Conservation (phyloP, 306 rosid genomes). For the Cucurbita argyrosperma region DNA sequence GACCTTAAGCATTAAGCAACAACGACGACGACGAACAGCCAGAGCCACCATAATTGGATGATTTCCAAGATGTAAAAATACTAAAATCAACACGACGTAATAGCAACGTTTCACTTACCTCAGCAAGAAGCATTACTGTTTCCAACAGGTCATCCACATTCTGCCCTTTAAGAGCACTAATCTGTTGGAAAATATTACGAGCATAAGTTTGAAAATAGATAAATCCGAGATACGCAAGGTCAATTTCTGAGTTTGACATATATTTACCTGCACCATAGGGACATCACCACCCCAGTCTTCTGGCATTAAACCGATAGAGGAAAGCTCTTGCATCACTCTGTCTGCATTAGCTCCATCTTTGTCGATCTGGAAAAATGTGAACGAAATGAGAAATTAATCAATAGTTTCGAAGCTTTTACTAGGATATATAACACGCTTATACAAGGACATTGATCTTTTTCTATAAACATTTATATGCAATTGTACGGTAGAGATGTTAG, state of each 20-base stretch:
- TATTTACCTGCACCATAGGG: conserved; percentile 90
- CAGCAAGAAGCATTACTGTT: conserved; percentile 88
- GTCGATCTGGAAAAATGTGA: conserved; percentile 51
- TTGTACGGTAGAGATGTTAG: neutral
- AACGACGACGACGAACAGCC: neutral
- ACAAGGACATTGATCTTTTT: no score
- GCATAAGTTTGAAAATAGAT: conserved; percentile 8
- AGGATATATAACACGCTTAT: neutral
- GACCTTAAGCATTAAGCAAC: neutral
- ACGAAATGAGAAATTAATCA: conserved; percentile 1
- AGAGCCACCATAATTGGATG: neutral
- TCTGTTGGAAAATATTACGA: conserved; percentile 28
- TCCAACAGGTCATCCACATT: conserved; percentile 83
- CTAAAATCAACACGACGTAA: neutral
- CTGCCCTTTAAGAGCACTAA: conserved; percentile 90
- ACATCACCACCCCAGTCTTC: conserved; percentile 96
- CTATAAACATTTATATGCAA: neutral
- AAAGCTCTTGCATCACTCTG: conserved; percentile 96
- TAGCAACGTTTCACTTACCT: conserved; percentile 38
- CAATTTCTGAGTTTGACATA: conserved; percentile 2
- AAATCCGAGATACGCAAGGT: neutral
- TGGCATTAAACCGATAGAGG: conserved; percentile 85
- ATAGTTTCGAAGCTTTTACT: neutral
- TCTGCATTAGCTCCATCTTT: conserved; percentile 94
- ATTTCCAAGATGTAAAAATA: neutral